A percentile compares a stretch with the other conserved stretches of the same genome.
Evolutionary conservation across 2,329 filamentous ascomycete species (phyloP).

Genomic region (Paecilomyces variotii): DNA sequence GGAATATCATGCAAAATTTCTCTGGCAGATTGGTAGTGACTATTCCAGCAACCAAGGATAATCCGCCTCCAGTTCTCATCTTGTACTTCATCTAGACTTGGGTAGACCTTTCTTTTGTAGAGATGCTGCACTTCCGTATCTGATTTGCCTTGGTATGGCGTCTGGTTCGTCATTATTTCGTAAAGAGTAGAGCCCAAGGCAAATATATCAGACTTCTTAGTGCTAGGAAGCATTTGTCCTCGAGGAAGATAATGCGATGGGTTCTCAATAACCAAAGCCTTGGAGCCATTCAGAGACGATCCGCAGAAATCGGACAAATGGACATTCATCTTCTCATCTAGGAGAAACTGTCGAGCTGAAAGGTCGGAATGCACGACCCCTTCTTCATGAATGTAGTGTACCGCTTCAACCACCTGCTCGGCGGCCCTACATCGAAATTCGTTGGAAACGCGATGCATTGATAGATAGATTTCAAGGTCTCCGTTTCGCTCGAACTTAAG

Average conservation of each 20-base stretch:
- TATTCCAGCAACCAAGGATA: neutral
- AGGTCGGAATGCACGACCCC: slow-evolving; percentile 63
- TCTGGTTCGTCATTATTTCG: slow-evolving; percentile 1
- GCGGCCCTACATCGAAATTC: neutral
- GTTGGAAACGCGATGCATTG: neutral
- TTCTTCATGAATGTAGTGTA: slow-evolving; percentile 79
- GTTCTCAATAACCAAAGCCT: slow-evolving; percentile 3
- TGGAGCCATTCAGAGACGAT: slow-evolving; percentile 3
- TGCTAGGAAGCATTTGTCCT: slow-evolving; percentile 6
- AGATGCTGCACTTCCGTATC: neutral
- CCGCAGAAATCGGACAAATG: slow-evolving; percentile 4
- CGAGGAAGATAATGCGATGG: slow-evolving; percentile 5
- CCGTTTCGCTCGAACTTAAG: slow-evolving; percentile 2
- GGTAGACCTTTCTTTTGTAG: neutral
- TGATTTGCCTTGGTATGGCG: slow-evolving; percentile 1
- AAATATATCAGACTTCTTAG: slow-evolving; percentile 7
- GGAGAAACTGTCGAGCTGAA: neutral
- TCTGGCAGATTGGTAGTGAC: neutral
- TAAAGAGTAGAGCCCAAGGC: slow-evolving; percentile 6
- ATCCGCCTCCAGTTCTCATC: neutral
- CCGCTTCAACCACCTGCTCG: slow-evolving; percentile 75
- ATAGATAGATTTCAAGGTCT: slow-evolving; percentile 1
- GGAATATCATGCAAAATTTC: neutral
- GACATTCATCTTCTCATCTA: neutral
- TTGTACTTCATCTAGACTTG: neutral